Conservation (phyloP, 345 rosid species). For the Reutealis trisperma region DNA sequence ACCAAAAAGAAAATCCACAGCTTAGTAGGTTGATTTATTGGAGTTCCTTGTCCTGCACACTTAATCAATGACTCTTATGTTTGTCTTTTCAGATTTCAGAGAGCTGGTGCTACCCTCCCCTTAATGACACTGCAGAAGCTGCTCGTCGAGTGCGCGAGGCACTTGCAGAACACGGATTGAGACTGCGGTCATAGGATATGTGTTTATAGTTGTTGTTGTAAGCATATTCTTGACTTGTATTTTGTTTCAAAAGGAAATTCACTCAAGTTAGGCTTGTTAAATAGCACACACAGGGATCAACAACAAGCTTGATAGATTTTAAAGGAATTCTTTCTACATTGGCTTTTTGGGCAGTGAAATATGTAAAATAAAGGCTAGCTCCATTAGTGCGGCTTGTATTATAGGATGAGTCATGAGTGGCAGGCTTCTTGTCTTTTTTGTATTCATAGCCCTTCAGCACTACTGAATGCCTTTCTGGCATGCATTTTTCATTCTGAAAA, state of each 20-base stretch:
- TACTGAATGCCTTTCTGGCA: constrained; percentile 6
- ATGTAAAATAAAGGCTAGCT: constrained; percentile 32
- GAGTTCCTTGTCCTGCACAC: not conserved
- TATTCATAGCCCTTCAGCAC: not conserved
- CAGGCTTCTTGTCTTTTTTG: constrained; percentile 13
- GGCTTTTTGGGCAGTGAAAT: constrained; percentile 17
- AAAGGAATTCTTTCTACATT: constrained; percentile 11
- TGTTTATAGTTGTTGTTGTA: constrained; percentile 29
- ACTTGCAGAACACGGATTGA: constrained; percentile 85
- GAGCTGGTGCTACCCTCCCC: constrained; percentile 95
- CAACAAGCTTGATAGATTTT: constrained; percentile 15
- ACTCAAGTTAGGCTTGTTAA: constrained; percentile 12
- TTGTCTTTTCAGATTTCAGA: constrained; percentile 63
- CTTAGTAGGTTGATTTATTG: not conserved
- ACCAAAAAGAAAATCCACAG: not conserved
- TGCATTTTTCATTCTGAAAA: not conserved
- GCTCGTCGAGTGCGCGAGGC: constrained; percentile 65
- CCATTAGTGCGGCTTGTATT: constrained; percentile 35
- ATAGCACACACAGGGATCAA: constrained; percentile 18
- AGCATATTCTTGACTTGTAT: constrained; percentile 18
- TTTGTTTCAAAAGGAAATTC: constrained; percentile 2
- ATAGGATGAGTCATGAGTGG: constrained; percentile 33
- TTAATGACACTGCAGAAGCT: constrained; percentile 87
- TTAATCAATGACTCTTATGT: not conserved
- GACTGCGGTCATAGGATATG: constrained; percentile 49